phyloP scores from a whole-genome alignment of 1,139 yeast species.

The Hansenula anomala region DNA sequence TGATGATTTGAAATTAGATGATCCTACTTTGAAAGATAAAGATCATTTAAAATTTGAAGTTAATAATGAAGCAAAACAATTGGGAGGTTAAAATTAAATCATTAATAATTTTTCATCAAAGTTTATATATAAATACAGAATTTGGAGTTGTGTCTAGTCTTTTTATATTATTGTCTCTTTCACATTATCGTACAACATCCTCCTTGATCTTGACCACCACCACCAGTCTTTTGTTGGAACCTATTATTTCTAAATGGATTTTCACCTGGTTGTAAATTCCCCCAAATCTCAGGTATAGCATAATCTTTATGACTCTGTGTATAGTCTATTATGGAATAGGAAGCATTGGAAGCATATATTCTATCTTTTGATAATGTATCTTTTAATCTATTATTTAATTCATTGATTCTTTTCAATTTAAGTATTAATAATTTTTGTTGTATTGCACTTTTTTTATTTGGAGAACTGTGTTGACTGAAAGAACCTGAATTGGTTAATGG shows the following conservation, averaged over 20 bases:
- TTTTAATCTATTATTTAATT: constrained; percentile 51
- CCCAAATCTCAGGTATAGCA: constrained; percentile 49
- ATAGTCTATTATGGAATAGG: constrained; percentile 41
- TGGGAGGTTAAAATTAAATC: constrained; percentile 15
- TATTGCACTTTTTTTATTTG: constrained; percentile 8
- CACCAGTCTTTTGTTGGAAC: constrained; percentile 15
- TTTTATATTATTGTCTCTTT: not conserved
- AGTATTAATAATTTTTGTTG: constrained; percentile 28
- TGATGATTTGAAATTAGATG: constrained; percentile 65
- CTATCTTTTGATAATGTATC: constrained; percentile 53
- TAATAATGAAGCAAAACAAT: constrained; percentile 25
- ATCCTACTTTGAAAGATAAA: constrained; percentile 37
- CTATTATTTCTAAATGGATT: constrained; percentile 38
- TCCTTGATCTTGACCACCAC: constrained; percentile 9
- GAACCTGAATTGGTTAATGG: not conserved
- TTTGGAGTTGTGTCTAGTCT: too few relatives aligned
- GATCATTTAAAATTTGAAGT: constrained; percentile 17
- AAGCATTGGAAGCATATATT: constrained; percentile 66
- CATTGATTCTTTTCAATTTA: constrained; percentile 60
- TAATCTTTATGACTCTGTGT: constrained; percentile 47
- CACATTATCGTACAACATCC: constrained; percentile 45
- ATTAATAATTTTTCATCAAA: too few relatives aligned
- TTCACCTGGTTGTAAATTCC: constrained; percentile 39
- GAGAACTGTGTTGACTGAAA: not conserved
- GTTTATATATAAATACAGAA: too few relatives aligned